Base-by-base conservation (phyloP, 371 early-diverging fungal species). In the Mortierella sp. region DNA sequence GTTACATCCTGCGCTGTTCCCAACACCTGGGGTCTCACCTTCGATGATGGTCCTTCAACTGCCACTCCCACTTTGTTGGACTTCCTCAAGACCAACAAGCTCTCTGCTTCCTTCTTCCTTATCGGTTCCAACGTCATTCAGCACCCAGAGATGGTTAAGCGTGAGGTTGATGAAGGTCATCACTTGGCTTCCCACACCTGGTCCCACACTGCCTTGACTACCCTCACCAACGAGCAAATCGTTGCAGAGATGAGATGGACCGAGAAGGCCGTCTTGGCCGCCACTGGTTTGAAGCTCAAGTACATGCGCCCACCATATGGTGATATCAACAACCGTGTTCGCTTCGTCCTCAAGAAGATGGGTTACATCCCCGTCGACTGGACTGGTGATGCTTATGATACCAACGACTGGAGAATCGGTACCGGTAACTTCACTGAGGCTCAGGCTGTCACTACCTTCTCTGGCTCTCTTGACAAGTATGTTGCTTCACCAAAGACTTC, bases 201-300 rank as follows among this genome's bases (percentile, higher is more conserved):
- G 90, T 88, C 92, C 24, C 95, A 94, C 64, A 85, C 78, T 24
- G 86, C 86, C 59, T 63, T 93, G 83, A 92, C 93, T 30, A 84
- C 91, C 0, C 76, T 88, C 40, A 76, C 90, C 37, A 92, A 87
- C 60, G 92, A 92, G 60, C 87, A 90, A 73, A 86, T 94, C 47
- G 87, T 93, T 52, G 92, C 92, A 62, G 94, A 94, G 78, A 78
- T 94, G 49, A 90, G 89, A 75, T 93, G 90, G 90, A 92, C 88
- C 14, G 92, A 89, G 75, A 71, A 83, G 59, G 89, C 89, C 59
- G 91, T 94, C 78, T 77, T 91, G 73, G 88, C 88, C 32, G 87
- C 90, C 51, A 91, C 87, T 55, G 93, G 93, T 30, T 59, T 77
- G n/a, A 79, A 77, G 9, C 85, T 88, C 28, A 83, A 84, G 72